Base-by-base conservation (phyloP, 345 rosid species). In the Citropsis articulata region DNA sequence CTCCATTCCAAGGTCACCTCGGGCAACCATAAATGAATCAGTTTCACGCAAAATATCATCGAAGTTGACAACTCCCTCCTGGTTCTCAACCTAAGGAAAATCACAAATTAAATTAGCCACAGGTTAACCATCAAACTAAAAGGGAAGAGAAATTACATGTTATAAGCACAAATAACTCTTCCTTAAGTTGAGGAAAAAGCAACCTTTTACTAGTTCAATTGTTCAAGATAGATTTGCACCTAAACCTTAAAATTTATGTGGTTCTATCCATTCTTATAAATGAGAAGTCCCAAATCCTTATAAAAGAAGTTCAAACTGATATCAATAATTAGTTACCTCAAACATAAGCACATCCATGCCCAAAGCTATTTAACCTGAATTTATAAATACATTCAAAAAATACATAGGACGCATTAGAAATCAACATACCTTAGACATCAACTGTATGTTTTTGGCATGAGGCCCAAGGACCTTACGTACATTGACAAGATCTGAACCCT, bases 1-100 rank as follows among this genome's bases (percentile, higher is more conserved):
- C 83, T 94, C 98, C 98, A 92, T 91, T 68, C 98, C 95, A 8
- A 94, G 92, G 84, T 94, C 98, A 78, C 98, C 97, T 85, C 95
- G 95, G 48, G 97, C 98, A 89, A 94, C 98, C 97, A 94, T 94
- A 88, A 88, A 94, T 0, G 98, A 87, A 77, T 94, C 97, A 9
- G 98, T 94, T 85, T 94, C 98, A 55, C 94, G 94, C 84, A 94
- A 75, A 72, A 94, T 94, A 76, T 94, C 98, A 77, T 94, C 98
- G 36, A 94, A 94, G 88, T 94, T 94, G 53, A 92, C 40, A n/a
- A 94, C 97, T 73, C 98, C 98, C 85, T 94, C 98, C 84, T 92
- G 97, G 82, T 92, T 94, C 86, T 92, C 97, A 77, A 94, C 91
- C 98, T 94, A 63, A 66, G 63, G 59, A 76, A 45, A 81, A 84